These are phyloP conservation scores for Fusarium sulawesiense DNA, from an alignment of 2,329 filamentous ascomycete genomes.

Conservation along the genomic window DNA sequence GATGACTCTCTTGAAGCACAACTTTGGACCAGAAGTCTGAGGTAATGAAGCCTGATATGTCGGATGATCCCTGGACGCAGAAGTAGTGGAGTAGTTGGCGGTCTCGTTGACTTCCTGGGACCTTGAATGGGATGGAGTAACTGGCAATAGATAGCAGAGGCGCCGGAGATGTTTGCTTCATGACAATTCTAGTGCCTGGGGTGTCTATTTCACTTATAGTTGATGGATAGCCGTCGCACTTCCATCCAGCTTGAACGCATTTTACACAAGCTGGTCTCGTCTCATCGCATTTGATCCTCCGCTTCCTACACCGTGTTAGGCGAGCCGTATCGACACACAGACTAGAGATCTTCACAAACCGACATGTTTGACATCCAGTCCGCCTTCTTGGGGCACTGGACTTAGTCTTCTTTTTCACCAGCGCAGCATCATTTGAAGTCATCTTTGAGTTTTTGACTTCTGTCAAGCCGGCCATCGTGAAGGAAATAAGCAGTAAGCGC, in stretches of 20 bases:
- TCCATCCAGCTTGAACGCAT: slow-evolving; percentile 11
- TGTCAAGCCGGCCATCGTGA: background rate
- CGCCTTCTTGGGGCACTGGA: slow-evolving; percentile 2
- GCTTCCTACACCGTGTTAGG: background rate
- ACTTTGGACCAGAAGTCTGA: slow-evolving; percentile 14
- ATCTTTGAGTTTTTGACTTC: background rate
- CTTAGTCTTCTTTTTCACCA: background rate
- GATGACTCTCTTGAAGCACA: slow-evolving; percentile 7
- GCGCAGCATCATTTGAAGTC: background rate
- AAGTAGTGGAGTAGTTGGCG: slow-evolving; percentile 19
- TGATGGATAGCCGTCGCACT: background rate
- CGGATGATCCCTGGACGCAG: slow-evolving; percentile 7
- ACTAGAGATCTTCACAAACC: background rate
- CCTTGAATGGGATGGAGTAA: slow-evolving; percentile 14
- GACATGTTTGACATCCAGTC: slow-evolving; percentile 21
- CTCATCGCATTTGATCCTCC: slow-evolving; percentile 22
- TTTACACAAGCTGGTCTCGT: background rate
- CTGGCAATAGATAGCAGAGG: background rate
- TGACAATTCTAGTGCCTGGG: too few relatives aligned
- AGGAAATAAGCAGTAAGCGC: slow-evolving; percentile 9
- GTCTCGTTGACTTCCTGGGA: slow-evolving; percentile 14
- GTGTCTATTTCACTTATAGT: too few relatives aligned
- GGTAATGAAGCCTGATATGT: slow-evolving; percentile 12
- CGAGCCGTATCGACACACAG: too few relatives aligned
- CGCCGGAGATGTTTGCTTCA: too few relatives aligned